Evolutionary conservation across 805 yeast species (phyloP).

Genomic region (Yarrowia yakushimensis): DNA sequence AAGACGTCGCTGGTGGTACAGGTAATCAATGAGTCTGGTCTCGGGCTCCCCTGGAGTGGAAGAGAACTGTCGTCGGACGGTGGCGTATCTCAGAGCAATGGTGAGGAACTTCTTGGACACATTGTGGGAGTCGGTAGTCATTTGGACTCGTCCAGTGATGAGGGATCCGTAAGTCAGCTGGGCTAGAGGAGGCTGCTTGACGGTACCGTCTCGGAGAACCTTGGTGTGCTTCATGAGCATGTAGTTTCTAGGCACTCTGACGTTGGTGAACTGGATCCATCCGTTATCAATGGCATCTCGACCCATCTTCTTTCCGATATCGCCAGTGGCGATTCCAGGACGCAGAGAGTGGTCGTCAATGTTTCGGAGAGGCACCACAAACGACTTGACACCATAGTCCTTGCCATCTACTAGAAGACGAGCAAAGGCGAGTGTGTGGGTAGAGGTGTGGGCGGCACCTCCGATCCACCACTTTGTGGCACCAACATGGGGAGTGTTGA

Average conservation of each 20-base stretch:
- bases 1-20: slow-evolving; percentile 83
- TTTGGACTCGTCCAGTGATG: slow-evolving; percentile 81
- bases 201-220: slow-evolving; percentile 67
- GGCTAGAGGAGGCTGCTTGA: slow-evolving; percentile 75
- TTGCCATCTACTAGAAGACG: slow-evolving; percentile 73
- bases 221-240: slow-evolving; percentile 78
- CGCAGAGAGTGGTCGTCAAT: slow-evolving; percentile 57
- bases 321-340: slow-evolving; percentile 84
- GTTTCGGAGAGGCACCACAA: slow-evolving; percentile 87
- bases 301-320: slow-evolving; percentile 94
- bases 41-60: slow-evolving; percentile 50
- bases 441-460: slow-evolving; percentile 93
- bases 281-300: slow-evolving; percentile 95
- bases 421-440: slow-evolving; percentile 79
- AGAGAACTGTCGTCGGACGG: slow-evolving; percentile 83
- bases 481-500: slow-evolving; percentile 84
- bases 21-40: slow-evolving; percentile 76
- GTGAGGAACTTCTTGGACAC: slow-evolving; percentile 75
- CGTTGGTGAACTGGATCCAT: slow-evolving; percentile 88
- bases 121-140: slow-evolving; percentile 83
- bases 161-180: slow-evolving; percentile 86
- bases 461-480: slow-evolving; percentile 99
- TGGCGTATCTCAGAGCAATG: slow-evolving; percentile 83
- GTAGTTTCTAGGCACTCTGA: slow-evolving; percentile 75
- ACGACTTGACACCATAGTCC: slow-evolving; percentile 89